A percentile compares a stretch with the other conserved stretches of the same genome.
Evolutionary conservation across 768 basidiomycete species (phyloP).

Genomic region (Kondoa subrosea): DNA sequence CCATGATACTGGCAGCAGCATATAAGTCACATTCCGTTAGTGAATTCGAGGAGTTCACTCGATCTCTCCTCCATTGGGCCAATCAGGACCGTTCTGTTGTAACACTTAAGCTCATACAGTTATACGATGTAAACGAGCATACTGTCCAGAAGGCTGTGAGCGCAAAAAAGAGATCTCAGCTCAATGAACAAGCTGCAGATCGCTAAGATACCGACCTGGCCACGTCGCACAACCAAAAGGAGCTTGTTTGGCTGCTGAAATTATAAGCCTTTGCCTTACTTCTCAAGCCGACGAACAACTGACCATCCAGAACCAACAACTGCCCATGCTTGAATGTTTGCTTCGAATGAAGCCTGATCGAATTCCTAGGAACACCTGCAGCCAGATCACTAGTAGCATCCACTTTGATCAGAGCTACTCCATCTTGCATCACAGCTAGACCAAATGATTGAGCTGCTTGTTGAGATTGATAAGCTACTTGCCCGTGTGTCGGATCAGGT

Average conservation of each 20-base stretch:
- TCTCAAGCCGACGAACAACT: background rate
- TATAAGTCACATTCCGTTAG: background rate
- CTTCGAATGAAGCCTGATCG: background rate
- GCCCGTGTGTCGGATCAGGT: background rate
- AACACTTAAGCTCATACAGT: background rate
- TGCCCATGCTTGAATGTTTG: background rate
- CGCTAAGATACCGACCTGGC: background rate
- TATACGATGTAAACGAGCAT: background rate
- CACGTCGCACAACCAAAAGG: background rate
- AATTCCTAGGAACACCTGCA: background rate
- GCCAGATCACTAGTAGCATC: background rate
- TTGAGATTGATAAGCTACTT: background rate
- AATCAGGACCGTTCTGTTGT: background rate
- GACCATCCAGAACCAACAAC: background rate
- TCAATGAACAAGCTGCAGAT: background rate
- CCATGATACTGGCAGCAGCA: background rate
- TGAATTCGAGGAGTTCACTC: background rate
- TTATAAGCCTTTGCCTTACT: background rate
- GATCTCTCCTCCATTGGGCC: background rate
- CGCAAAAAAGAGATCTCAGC: background rate
- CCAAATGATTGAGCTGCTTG: background rate
- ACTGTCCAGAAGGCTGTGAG: background rate
- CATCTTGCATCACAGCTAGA: background rate
- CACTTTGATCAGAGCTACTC: background rate
- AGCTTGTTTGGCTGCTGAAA: background rate